Base-by-base conservation (phyloP, 2,329 filamentous ascomycete species). In the Elsinoe batatas region DNA sequence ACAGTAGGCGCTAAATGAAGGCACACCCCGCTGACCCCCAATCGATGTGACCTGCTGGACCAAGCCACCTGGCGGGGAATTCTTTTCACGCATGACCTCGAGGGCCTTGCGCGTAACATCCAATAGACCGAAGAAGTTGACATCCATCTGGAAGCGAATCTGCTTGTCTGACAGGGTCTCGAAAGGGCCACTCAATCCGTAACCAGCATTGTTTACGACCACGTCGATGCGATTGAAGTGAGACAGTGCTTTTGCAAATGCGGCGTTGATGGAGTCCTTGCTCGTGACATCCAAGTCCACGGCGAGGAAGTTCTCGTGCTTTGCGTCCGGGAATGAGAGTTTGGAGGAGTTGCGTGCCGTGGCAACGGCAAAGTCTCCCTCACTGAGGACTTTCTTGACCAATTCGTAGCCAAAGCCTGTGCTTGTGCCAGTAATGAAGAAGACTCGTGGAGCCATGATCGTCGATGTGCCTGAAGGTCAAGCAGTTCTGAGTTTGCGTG, bases 141-240 rank as follows among this genome's bases (percentile, higher is more conserved):
- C 74, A 50, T 84, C 77, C 65, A 83, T 75, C 61, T 82, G 58
- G 2, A 65, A 72, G 1, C 74, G 70, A 40, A 79, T 74, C 30
- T 79, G 72, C 1, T 71, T 63, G 1, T 80, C 71, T 1, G 69
- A 68, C 2, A 78, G 64, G 5, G 76, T 74, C 61, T 84, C 80
- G 47, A 82, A 74, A 1, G 76, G 72, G 11, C 76, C 77, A 5
- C 67, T 63, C 1, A 79, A 67, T n/a, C 77, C 76, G 57, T 81
- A 82, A 2, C 80, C 81, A 3, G 80, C 80, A 50, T 83, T 83
- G 68, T 83, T 83, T 57, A 81, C 74, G 4, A 83, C 76, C 1
- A 82, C 75, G 63, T 84, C 79, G 43, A 84, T 66, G 6, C 77
- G 74, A 15, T 74, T 73, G 62, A 81, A 83, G 47, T 74, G 75